Evolutionary conservation across 2,329 filamentous ascomycete species (phyloP), one percentile per base, ranked within the genome.

Genomic region (Ascochyta rabiei): DNA sequence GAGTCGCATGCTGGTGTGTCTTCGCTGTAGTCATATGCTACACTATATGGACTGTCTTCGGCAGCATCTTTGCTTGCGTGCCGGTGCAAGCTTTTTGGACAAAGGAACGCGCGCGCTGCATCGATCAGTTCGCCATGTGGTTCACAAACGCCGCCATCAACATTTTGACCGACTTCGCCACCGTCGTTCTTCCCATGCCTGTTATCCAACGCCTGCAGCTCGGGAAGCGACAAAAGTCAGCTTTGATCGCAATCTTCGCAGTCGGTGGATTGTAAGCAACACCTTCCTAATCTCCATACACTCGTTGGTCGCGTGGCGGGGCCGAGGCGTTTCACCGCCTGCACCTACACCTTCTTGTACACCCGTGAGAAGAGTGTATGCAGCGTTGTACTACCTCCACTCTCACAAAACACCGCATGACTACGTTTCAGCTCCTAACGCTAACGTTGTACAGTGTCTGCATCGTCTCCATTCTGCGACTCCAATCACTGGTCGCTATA

Each of bases 241-340:
- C 72, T 8, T 59, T 78, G 4, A 64, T 67, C 6, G 66, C 63
- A 6, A 70, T 78, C 24, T 78, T 78, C 43, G 69, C 70, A 6
- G 59, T 78, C 10, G 76, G 76, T 24, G 69, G 69, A 24, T 75
- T 77, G 76, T 77, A 66, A 68, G 74, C 73, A 43, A 3, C 44
- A 39, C 37, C 15, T 39, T 31, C 19, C 9, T 18, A 33, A 18
- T 19, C 6, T 9, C 7, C 24, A 10, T 16, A 24, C 34, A 24
- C 37, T 28, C 16, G 18, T 6, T 28, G 38, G 15, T 37, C 51
- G 48, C 39, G 41, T 48, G 47, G 52, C 28, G 30, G 24, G 30
- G 37, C 45, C 41, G 18, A 31, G n/a, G 21, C 12, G 30, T 39
- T 55, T 31, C 33, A 57, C 34, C 15, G n/a, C 48, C 44, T 57